Conservation (phyloP, 2,329 filamentous ascomycete genomes). For the Allantophomopsis lycopodina region DNA sequence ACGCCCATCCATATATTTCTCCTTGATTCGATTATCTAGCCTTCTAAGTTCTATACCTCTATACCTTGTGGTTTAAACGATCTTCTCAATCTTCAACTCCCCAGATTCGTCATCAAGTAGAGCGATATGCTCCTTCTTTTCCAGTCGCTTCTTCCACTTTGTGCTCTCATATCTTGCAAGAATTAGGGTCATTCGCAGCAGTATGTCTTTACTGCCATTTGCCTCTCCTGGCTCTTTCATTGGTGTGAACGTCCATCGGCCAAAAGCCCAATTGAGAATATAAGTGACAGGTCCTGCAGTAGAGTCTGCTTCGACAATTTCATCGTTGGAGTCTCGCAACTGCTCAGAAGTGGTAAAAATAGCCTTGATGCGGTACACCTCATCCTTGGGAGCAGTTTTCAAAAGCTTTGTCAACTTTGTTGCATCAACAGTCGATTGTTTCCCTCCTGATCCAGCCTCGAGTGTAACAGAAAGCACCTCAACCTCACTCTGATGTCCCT, state of each 20-base stretch:
- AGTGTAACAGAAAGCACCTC: slow-evolving; percentile 81
- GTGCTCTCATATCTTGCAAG: slow-evolving; percentile 58
- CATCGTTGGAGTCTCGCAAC: slow-evolving; percentile 36
- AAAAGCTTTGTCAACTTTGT: slow-evolving; percentile 56
- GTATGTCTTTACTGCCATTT: slow-evolving; percentile 37
- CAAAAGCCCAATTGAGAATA: slow-evolving; percentile 97
- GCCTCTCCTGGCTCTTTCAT: slow-evolving; percentile 30
- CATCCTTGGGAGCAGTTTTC: slow-evolving; percentile 69
- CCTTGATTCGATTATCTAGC: neutral
- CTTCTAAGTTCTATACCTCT: neutral
- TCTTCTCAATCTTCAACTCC: slow-evolving; percentile 31
- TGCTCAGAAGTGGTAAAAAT: slow-evolving; percentile 33
- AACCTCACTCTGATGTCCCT: slow-evolving; percentile 66
- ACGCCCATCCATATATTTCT: too few relatives aligned
- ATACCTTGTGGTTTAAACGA: slow-evolving; percentile 3
- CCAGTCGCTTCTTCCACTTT: slow-evolving; percentile 65
- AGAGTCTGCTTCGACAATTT: slow-evolving; percentile 19
- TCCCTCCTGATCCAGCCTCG: slow-evolving; percentile 21
- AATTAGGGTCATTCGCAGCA: slow-evolving; percentile 62
- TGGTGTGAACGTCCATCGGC: slow-evolving; percentile 80
- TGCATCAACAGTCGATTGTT: slow-evolving; percentile 31
- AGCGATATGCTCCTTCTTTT: slow-evolving; percentile 38
- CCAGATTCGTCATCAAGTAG: slow-evolving; percentile 31
- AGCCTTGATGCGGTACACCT: slow-evolving; percentile 90
- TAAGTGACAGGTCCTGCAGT: slow-evolving; percentile 39